Base-by-base conservation (phyloP, 441 rosid genomes). In the Macaranga tanarius region DNA sequence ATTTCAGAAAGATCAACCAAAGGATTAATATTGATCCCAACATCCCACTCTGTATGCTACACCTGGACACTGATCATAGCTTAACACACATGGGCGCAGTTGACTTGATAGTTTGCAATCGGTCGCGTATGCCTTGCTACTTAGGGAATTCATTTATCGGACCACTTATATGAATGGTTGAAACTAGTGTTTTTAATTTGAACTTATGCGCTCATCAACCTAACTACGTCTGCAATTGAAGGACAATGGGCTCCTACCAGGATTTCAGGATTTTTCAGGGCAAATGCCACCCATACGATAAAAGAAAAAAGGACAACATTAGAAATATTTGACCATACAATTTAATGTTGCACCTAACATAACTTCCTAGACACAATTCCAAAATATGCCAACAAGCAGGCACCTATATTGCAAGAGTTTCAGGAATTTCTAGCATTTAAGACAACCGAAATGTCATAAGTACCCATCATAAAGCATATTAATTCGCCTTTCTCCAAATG, bases 281-380 rank as follows among this genome's bases (percentile, higher is more conserved):
- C 34, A 63, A 16, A 40, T n/a, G 8, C 22, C 38, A 16, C 4
- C 4, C 2, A 20, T 42, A 31, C n/a, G n/a, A 28, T 6, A n/a
- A 25, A 52, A 54, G 26, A 2, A 48, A 20, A 23, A 64, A 4
- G 16, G 57, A 47, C 17, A 2, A 10, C 19, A 4, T 7, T 28
- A 54, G 66, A 23, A 70, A 55, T 3, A 66, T 73, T 80, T 75
- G 81, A 84, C 65, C 66, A 69, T 52, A 65, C 73, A 79, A 85
- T 71, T 79, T 71, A 84, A 82, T 85, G 80, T 75, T 79, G 68
- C 76, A 84, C 89, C 87, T 84, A 85, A 78, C 86, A 63, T 69
- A 55, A 58, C 85, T 80, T 70, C 51, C 68, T 17, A 6, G 28
- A 42, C 75, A 82, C 78, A 81, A 75, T 72, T 62, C 57, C 10